Base-by-base conservation (phyloP, 1,284 basidiomycete genomes). In the Ganoderma lucidum region DNA sequence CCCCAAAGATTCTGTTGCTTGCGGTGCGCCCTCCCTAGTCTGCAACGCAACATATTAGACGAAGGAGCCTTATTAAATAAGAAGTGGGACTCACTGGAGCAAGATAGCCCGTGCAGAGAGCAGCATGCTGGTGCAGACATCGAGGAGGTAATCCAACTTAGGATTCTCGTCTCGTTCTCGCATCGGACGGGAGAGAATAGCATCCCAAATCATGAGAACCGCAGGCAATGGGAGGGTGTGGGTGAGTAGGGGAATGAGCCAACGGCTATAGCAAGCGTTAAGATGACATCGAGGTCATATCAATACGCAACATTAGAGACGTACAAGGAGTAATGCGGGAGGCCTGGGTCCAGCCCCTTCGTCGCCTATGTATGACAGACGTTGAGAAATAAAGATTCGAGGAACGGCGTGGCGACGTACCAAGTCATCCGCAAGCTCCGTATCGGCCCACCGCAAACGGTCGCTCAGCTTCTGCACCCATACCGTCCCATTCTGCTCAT, bases 291-390 rank as follows among this genome's bases (percentile, higher is more conserved):
- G 41, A 12, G 68, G 58, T 62, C 44, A 9, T 39, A 59, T 9
- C 51, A 35, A 23, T 23, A 39, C 10, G 79, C n/a, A 45, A 8
- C 82, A 41, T 15, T 12, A 37, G n/a, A 39, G 17, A 69, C 92
- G 72, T 79, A 94, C 92, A 91, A 92, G 64, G 93, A 93, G 78
- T 93, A 94, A 79, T 94, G 92, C 1, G 93, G 93, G 53, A 92
- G 81, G 35, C 84, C 81, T 35, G 93, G 93, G 75, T 93, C 90
- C 15, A 94, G 81, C 1, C 91, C 90, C 74, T 89, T 90, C 8
- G 80, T 78, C 75, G 84, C 82, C 91, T 87, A 30, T 3, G 39
- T 6, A 8, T 4, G 42, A 56, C 2, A 17, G n/a, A 3, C 9
- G n/a, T 23, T 68, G 9, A 63, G 51, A 41, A 5, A 67, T 48